phyloP scores from a whole-genome alignment of 2,329 filamentous ascomycete species.

The Ophiostoma pallidulum region DNA sequence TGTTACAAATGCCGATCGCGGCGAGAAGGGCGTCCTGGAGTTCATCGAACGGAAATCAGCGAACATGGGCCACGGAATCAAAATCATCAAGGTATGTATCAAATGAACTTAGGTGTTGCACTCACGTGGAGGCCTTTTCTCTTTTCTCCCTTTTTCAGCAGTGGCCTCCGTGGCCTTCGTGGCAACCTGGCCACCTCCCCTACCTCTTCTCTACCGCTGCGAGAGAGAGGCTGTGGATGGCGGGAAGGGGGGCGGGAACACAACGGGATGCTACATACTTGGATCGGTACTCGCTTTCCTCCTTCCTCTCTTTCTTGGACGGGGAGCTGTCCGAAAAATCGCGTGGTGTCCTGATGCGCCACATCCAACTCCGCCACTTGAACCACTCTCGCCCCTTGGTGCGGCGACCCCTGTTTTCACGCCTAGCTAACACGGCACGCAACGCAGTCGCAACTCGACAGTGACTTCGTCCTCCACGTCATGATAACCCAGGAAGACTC shows the following conservation, averaged over 20 bases:
- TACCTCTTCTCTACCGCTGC: background rate
- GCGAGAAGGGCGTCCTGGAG: constrained; percentile 51
- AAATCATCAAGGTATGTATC: constrained; percentile 69
- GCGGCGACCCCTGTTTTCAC: constrained; percentile 23
- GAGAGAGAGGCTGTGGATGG: too few relatives aligned
- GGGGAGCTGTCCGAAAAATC: constrained; percentile 5
- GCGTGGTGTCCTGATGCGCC: background rate
- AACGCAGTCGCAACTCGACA: constrained; percentile 57
- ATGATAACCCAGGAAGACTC: constrained; percentile 56
- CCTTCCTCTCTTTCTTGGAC: background rate
- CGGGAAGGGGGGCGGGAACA: too few relatives aligned
- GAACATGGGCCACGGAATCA: constrained; percentile 46
- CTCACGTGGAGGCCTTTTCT: constrained; percentile 1
- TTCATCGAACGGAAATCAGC: constrained; percentile 65
- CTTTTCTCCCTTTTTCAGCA: background rate
- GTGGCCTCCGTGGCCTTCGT: background rate
- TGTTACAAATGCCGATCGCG: constrained; percentile 55
- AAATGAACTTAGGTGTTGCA: background rate
- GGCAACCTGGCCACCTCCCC: background rate
- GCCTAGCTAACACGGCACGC: constrained; percentile 54
- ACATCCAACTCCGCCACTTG: background rate
- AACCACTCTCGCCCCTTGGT: too few relatives aligned
- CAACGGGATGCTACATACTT: too few relatives aligned
- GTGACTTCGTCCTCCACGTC: constrained; percentile 56
- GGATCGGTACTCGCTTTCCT: background rate